These are phyloP conservation scores for Verbascum thapsus DNA, from an alignment of 257 asterid genomes.

Conservation along the genomic window DNA sequence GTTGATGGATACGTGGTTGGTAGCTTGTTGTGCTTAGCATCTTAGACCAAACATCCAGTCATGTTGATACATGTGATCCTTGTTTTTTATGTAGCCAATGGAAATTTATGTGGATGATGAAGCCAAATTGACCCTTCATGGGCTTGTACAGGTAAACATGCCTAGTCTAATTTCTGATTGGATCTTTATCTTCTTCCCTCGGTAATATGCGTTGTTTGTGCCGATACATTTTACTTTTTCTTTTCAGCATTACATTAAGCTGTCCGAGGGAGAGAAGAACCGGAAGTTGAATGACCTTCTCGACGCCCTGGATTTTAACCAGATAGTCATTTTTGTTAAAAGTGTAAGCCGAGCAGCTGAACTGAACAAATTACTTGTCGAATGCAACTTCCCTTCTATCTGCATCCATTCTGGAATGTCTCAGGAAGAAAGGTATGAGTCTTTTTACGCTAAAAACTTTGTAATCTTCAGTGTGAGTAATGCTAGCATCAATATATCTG, in stretches of 20 bases:
- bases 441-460: not conserved
- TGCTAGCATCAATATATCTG: too few species aligned
- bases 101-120: conserved; percentile 88
- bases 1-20: conserved; percentile 7
- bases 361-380: conserved; percentile 75
- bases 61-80: conserved; percentile 42
- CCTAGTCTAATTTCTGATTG: not conserved
- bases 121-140: conserved; percentile 84
- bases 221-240: not conserved
- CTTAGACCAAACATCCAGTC: conserved; percentile 27
- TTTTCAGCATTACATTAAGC: conserved; percentile 74
- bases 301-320: conserved; percentile 86
- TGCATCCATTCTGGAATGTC: conserved; percentile 95
- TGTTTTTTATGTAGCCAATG: conserved; percentile 69
- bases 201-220: not conserved
- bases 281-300: conserved; percentile 83
- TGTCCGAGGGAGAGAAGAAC: conserved; percentile 79
- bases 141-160: conserved; percentile 70
- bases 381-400: conserved; percentile 81
- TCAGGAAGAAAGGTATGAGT: conserved; percentile 71
- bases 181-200: not conserved
- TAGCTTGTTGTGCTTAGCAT: conserved; percentile 23
- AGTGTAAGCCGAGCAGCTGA: conserved; percentile 73
- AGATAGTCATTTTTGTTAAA: conserved; percentile 76
- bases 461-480: too few species aligned